Evolutionary conservation across 228 moss, liverwort and hornwort species (phyloP).

Genomic region (Sphagnum fallax): DNA sequence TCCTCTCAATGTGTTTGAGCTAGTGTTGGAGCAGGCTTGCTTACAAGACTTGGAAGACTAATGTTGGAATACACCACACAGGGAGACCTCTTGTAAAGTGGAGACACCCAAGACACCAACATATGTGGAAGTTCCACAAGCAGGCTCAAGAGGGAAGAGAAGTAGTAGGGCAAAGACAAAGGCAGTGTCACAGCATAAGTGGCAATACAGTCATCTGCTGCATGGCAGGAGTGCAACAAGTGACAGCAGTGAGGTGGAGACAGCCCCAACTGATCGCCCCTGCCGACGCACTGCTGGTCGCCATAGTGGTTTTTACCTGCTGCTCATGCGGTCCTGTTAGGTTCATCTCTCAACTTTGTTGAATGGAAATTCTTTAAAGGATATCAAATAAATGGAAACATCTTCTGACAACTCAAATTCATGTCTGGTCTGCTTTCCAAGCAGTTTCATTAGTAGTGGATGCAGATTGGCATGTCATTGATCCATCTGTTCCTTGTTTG

Average conservation of each 20-base stretch:
- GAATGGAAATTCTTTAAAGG: constrained; percentile 69
- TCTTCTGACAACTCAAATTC: too few relatives aligned
- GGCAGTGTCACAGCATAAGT: constrained; percentile 57
- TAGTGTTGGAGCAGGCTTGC: not conserved
- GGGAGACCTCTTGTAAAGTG: constrained; percentile 21
- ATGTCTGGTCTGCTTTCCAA: too few relatives aligned
- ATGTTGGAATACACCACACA: constrained; percentile 20
- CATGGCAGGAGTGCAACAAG: constrained; percentile 28
- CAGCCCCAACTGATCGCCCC: constrained; percentile 70
- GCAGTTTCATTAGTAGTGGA: too few relatives aligned
- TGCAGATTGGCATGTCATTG: too few relatives aligned
- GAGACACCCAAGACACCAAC: constrained; percentile 31
- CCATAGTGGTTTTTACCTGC: constrained; percentile 93
- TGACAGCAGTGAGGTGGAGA: constrained; percentile 65
- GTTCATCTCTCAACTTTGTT: constrained; percentile 10
- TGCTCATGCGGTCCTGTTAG: constrained; percentile 85
- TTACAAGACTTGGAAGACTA: not conserved
- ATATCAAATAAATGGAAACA: constrained; percentile 37
- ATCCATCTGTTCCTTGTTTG: too few relatives aligned
- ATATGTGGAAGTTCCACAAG: constrained; percentile 51
- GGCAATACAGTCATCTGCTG: constrained; percentile 70
- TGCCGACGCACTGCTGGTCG: constrained; percentile 98
- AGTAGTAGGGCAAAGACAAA: constrained; percentile 70
- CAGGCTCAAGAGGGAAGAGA: constrained; percentile 79
- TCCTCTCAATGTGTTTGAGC: not conserved